A percentile compares a stretch with the other conserved stretches of the same genome.
Conservation (phyloP, 345 rosid species). For the Pseudoturritis turrita region DNA sequence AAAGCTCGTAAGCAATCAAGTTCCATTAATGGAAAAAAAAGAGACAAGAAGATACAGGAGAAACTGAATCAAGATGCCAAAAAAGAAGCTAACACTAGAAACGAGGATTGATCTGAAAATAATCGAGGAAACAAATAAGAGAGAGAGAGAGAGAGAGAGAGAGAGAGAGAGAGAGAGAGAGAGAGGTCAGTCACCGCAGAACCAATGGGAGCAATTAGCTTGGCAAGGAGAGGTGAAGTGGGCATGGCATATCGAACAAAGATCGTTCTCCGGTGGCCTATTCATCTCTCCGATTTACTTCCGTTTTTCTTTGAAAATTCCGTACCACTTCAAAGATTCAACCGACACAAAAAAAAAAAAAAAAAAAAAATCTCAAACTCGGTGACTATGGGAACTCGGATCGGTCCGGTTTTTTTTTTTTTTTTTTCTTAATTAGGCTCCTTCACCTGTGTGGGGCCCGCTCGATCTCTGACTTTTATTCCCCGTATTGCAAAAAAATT, state of each 20-base stretch:
- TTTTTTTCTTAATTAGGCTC: background rate
- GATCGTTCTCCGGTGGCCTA: constrained; percentile 62
- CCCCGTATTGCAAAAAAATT: background rate
- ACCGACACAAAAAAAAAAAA: no score
- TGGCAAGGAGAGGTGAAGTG: constrained; percentile 70
- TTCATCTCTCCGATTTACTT: constrained; percentile 36
- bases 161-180: background rate
- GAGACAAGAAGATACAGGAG: background rate
- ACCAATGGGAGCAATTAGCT: constrained; percentile 98
- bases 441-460: background rate
- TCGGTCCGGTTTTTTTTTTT: background rate
- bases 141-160: background rate
- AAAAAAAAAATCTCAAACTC: no score
- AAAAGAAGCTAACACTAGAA: background rate
- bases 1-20: background rate
- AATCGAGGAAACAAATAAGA: background rate
- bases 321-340: no score
- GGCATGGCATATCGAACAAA: constrained; percentile 77
- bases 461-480: background rate
- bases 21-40: background rate
- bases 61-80: background rate
- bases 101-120: background rate
- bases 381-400: constrained; percentile 10
- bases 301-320: background rate
- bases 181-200: constrained; percentile 53